Base-by-base conservation (phyloP, 2,329 filamentous ascomycete species). In the Colletotrichum viniferum region DNA sequence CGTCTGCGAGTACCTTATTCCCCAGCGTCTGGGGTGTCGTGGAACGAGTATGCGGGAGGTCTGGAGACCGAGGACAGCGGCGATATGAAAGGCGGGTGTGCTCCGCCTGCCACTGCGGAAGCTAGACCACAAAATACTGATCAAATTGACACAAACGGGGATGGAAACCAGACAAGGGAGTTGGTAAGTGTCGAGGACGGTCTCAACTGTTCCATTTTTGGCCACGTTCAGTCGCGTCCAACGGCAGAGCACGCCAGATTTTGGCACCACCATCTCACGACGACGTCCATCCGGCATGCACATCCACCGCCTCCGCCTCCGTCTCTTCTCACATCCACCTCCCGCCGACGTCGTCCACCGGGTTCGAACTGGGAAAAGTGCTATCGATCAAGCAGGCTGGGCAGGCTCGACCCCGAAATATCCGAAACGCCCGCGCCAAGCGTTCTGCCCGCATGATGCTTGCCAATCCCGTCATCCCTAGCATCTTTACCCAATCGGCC, bases 371-470 rank as follows among this genome's bases (percentile, higher is more conserved):
- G n/a, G 21, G 36, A 48, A 63, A 10, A 48, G 14, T 48, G n/a
- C 43, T 21, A 48, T 48, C 43, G 43, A 48, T 13, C 10, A 48
- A 48, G 43, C 43, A 48, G 24, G 43, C 68, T 67, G 30, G 24
- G 36, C 28, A 55, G 26, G 21, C 48, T 73, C 62, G 30, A 74
- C 55, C 52, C 32, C 73, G 60, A 74, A 36, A 52, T 6, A 18
- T 24, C 38, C 26, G 61, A 74, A 71, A 74, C 74, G 71, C 74
- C 74, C 74, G 71, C 74, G 71, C 71, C 74, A 76, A 76, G 74
- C 26, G 38, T 61, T 56, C 72, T 32, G 36, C 67, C 71, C 74
- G 67, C 74, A 76, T 76, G 71, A 76, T 75, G 62, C 43, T 71
- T 63, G 74, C 66, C 62, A 16, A 58, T 68, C 66, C 43, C 67